Percentiles rank a stretch among this genome's conserved stretches.
These are phyloP conservation scores for Dactylellina drechsleri DNA, from an alignment of 2,329 filamentous ascomycete genomes.

Conservation along the genomic window DNA sequence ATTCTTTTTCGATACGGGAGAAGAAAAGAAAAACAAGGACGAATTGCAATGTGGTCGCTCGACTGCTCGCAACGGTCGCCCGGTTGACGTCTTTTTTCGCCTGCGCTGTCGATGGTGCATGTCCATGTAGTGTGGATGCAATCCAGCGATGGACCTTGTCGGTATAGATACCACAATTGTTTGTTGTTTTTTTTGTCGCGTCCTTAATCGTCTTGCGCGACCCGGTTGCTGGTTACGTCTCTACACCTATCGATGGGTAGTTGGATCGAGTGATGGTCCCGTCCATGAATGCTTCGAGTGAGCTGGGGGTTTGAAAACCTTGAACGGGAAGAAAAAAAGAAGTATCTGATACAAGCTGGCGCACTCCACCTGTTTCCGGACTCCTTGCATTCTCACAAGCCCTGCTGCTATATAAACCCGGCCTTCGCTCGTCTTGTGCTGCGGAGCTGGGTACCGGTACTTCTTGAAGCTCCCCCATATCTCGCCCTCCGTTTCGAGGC, in stretches of 20 bases:
- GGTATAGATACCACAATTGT: too few species aligned
- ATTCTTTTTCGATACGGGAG: conserved; percentile 1
- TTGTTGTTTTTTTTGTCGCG: conserved; percentile 22
- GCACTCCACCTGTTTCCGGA: conserved; percentile 25
- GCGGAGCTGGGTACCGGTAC: conserved; percentile 35
- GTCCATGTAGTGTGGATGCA: conserved; percentile 14
- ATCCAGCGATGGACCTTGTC: neutral
- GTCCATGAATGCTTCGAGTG: conserved; percentile 1
- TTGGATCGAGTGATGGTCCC: too few species aligned
- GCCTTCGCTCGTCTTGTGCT: conserved; percentile 33
- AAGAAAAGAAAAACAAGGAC: conserved; percentile 1
- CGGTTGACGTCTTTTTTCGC: conserved; percentile 12
- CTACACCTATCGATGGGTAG: too few species aligned
- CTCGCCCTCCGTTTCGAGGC: conserved; percentile 39
- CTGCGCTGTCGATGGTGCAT: neutral
- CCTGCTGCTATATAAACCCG: conserved; percentile 29
- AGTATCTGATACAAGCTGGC: conserved; percentile 49
- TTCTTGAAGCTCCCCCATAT: conserved; percentile 12
- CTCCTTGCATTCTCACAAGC: conserved; percentile 26
- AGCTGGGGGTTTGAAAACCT: conserved; percentile 6
- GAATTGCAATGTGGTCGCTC: neutral
- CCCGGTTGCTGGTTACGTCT: conserved; percentile 13
- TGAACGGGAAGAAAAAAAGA: neutral
- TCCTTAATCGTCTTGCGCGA: conserved; percentile 1
- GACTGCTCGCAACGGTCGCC: conserved; percentile 15